phyloP scores from a whole-genome alignment of 768 basidiomycete species.

The Trametes gibbosa region DNA sequence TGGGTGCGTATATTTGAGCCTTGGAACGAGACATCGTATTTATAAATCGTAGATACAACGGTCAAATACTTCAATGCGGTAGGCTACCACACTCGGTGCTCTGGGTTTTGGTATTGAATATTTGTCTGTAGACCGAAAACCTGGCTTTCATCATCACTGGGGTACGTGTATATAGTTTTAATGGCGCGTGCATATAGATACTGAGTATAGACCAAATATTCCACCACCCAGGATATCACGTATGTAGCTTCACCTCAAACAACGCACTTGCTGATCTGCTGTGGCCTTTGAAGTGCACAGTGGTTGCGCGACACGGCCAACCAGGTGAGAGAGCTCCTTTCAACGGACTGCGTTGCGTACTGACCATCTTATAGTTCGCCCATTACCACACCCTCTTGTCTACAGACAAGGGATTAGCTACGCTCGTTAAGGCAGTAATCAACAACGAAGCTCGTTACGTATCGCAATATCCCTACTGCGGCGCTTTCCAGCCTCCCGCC shows the following conservation, averaged over 20 bases:
- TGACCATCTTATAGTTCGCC: constrained; percentile 49
- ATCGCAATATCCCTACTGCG: constrained; percentile 72
- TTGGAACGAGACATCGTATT: neutral
- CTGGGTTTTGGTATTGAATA: neutral
- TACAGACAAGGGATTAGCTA: constrained; percentile 55
- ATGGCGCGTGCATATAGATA: neutral
- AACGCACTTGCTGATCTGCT: neutral
- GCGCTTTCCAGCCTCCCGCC: constrained; percentile 77
- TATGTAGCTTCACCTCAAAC: constrained; percentile 34
- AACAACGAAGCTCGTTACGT: constrained; percentile 78
- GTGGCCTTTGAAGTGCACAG: constrained; percentile 54
- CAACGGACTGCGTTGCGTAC: neutral
- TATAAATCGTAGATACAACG: constrained; percentile 56
- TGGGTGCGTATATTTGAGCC: constrained; percentile 44
- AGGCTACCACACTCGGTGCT: constrained; percentile 8
- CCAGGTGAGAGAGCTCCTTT: constrained; percentile 44
- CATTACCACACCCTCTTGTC: constrained; percentile 62
- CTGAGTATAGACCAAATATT: neutral
- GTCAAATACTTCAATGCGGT: constrained; percentile 72
- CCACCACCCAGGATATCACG: constrained; percentile 61
- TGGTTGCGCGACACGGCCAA: constrained; percentile 84
- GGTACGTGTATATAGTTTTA: constrained; percentile 35
- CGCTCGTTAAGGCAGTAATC: constrained; percentile 75
- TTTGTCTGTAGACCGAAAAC: constrained; percentile 49
- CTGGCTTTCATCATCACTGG: constrained; percentile 81